Percentiles rank a stretch among this genome's conserved stretches.
phyloP scores from a whole-genome alignment of 2,329 filamentous ascomycete species.

The Trichophyton simii region DNA sequence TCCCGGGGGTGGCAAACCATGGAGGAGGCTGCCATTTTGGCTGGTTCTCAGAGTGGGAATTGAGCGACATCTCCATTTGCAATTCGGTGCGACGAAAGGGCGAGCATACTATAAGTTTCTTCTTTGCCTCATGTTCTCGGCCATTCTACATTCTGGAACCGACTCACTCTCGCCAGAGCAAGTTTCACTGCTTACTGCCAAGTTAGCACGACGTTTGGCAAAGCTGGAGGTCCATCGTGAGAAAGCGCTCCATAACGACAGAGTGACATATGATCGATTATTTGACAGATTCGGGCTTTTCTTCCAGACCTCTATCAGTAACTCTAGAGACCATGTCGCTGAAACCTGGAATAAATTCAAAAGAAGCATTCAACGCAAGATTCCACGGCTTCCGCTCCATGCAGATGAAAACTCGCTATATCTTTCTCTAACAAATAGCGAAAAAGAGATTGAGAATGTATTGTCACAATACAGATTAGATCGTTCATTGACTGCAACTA shows the following conservation, averaged over 20 bases:
- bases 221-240: constrained; percentile 41
- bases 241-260: constrained; percentile 8
- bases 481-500: background rate
- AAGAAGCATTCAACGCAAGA: constrained; percentile 21
- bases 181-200: constrained; percentile 35
- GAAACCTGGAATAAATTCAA: constrained; percentile 34
- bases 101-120: constrained; percentile 46
- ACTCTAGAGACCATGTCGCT: constrained; percentile 22
- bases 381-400: constrained; percentile 32
- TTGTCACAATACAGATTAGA: constrained; percentile 1
- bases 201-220: constrained; percentile 45
- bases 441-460: constrained; percentile 4
- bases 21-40: constrained; percentile 52
- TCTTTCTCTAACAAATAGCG: constrained; percentile 34
- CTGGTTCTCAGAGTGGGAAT: constrained; percentile 48
- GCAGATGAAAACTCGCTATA: constrained; percentile 23
- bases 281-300: constrained; percentile 19
- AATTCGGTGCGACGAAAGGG: constrained; percentile 26
- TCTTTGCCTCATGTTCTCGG: constrained; percentile 38
- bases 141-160: constrained; percentile 34
- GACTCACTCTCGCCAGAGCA: constrained; percentile 23
- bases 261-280: constrained; percentile 18
- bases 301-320: constrained; percentile 22
- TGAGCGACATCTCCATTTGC: constrained; percentile 37
- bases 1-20: constrained; percentile 38